Conservation (phyloP, 345 rosid genomes). For the Sisymbrium irio region DNA sequence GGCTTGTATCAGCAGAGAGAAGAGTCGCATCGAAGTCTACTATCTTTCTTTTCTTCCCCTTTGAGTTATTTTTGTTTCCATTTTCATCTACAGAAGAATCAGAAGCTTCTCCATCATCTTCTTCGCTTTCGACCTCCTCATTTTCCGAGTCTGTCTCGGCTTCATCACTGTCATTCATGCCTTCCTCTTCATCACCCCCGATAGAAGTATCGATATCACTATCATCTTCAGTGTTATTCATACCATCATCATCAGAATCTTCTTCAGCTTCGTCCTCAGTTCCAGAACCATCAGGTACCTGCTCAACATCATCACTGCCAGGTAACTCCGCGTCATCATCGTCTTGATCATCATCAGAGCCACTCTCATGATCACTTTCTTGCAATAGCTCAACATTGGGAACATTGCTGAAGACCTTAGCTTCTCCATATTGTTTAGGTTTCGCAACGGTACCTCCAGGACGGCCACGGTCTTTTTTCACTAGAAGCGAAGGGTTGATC, state of each 20-base stretch:
- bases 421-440: conserved; percentile 89
- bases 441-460: conserved; percentile 64
- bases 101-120: conserved; percentile 34
- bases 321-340: conserved; percentile 40
- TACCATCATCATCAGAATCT: conserved; percentile 34
- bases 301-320: conserved; percentile 40
- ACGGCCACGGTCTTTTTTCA: conserved; percentile 96
- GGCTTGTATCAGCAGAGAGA: conserved; percentile 75
- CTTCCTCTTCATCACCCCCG: conserved; percentile 42
- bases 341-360: conserved; percentile 35
- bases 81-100: conserved; percentile 22
- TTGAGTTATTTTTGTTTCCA: conserved; percentile 34
- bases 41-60: conserved; percentile 61
- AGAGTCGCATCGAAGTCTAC: conserved; percentile 69
- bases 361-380: conserved; percentile 41
- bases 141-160: conserved; percentile 31
- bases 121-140: conserved; percentile 37
- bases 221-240: conserved; percentile 33
- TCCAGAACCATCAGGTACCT: conserved; percentile 24
- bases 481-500: conserved; percentile 87
- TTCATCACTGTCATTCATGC: conserved; percentile 31
- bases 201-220: conserved; percentile 41
- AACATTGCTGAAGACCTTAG: conserved; percentile 52
- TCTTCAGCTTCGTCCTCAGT: conserved; percentile 46
- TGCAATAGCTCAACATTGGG: conserved; percentile 74